Evolutionary conservation across 140 eudicot genomes (phyloP), one percentile per base, ranked within the genome.

Genomic region (Anethum foeniculum): DNA sequence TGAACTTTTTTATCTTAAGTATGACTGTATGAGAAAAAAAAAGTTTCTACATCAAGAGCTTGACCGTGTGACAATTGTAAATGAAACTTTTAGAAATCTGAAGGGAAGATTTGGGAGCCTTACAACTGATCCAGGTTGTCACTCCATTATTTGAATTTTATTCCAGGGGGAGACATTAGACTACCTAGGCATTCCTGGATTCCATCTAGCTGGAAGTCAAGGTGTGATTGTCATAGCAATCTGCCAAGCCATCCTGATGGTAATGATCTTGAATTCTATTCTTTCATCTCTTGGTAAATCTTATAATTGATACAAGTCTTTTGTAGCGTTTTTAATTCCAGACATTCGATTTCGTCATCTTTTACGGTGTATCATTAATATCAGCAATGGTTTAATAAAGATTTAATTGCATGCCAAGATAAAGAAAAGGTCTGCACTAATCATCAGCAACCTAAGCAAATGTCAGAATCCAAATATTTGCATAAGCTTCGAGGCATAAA

Each of bases 151-250:
- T 36, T 23, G 23, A 54, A 49, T 81, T 23, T 54, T 62, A 81
- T 60, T 27, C 68, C 80, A 94, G 97, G 97, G 99, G 48, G 97
- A 95, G 82, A 95, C 99, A 78, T 84, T 95, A 38, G 99, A 95
- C 83, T 95, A 92, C 85, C 97, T 95, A 72, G 99, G 99, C 81
- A 95, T 95, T 80, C 99, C 97, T 18, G 97, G 97, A 34, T 88
- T 95, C 75, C 99, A 95, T 79, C 46, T 95, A 38, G 99, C 97
- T 82, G 99, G 99, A 80, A 90, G 97, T 83, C 99, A 95, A 90
- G 99, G 97, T 82, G 91, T 95, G 34, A 79, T 91, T 25, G 89
- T 95, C 58, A 95, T 95, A 84, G 99, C 99, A 81, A 89, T 95
- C 79, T 92, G 97, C 83, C 99, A 95, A 91, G 89, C 71, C 85